Conservation (phyloP, 2,329 filamentous ascomycete genomes). For the Scorias spongiosa region DNA sequence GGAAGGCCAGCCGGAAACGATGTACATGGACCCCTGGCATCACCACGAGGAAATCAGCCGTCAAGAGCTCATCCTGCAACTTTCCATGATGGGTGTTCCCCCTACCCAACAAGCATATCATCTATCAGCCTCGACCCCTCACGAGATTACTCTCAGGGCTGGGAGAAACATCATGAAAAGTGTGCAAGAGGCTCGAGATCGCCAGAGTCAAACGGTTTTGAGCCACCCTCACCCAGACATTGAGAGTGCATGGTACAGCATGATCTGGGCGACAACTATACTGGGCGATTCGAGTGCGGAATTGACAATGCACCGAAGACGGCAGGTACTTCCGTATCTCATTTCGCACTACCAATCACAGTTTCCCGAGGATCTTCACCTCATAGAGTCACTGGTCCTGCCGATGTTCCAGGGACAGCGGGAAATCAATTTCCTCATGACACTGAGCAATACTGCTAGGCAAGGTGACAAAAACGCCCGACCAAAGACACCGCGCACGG, state of each 20-base stretch:
- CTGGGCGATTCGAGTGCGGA: conserved; percentile 18
- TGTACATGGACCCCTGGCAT: conserved; percentile 66
- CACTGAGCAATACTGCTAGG: conserved; percentile 41
- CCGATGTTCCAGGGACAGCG: conserved; percentile 41
- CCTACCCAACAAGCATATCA: conserved; percentile 32
- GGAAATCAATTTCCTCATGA: conserved; percentile 39
- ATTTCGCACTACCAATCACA: conserved; percentile 48
- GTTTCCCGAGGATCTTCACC: conserved; percentile 55
- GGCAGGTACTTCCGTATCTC: conserved; percentile 49
- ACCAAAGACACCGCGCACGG: conserved; percentile 13
- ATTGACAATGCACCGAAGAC: conserved; percentile 22
- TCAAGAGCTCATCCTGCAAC: conserved; percentile 43
- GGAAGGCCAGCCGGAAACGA: conserved; percentile 31
- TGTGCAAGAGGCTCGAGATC: conserved; percentile 35
- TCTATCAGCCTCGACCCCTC: conserved; percentile 47
- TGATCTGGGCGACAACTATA: conserved; percentile 51
- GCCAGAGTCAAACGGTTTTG: conserved; percentile 6
- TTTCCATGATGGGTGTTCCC: conserved; percentile 29
- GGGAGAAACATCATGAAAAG: conserved; percentile 70
- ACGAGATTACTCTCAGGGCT: conserved; percentile 58
- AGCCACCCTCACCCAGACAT: conserved; percentile 31
- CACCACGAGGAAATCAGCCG: conserved; percentile 51
- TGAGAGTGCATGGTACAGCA: conserved; percentile 52
- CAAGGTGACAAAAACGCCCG: conserved; percentile 41
- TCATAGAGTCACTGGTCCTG: conserved; percentile 53